These are phyloP conservation scores for Papiliotrema laurentii DNA, from an alignment of 1,284 basidiomycete genomes.

Conservation along the genomic window DNA sequence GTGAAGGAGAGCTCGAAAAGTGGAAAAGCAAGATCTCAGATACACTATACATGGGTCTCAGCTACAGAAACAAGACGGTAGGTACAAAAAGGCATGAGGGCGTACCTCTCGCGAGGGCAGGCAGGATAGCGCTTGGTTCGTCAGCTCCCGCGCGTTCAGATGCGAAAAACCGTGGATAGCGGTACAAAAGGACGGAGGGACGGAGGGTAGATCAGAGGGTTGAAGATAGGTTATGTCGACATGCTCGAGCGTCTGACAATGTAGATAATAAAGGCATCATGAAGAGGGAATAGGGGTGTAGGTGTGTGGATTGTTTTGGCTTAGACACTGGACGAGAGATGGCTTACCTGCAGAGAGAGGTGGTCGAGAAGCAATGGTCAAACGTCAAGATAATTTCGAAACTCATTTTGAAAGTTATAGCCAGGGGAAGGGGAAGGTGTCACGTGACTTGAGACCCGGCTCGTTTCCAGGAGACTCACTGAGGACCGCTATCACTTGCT, in stretches of 20 bases:
- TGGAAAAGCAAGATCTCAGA: background rate
- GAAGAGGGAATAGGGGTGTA: conserved; percentile 2
- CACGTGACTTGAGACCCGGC: no score
- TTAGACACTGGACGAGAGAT: no score
- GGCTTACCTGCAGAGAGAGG: no score
- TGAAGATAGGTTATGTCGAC: conserved; percentile 25
- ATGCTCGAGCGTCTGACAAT: conserved; percentile 44
- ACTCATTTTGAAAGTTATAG: no score
- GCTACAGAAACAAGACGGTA: background rate
- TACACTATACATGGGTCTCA: conserved; percentile 3
- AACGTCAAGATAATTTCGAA: no score
- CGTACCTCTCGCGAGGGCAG: background rate
- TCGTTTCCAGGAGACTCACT: no score
- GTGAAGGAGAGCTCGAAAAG: background rate
- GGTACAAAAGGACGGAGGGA: background rate
- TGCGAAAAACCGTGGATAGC: background rate
- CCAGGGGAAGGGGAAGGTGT: background rate
- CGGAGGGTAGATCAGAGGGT: conserved; percentile 17
- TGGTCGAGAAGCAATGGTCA: no score
- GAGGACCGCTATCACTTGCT: no score
- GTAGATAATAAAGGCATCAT: conserved; percentile 49
- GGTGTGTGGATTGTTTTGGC: no score
- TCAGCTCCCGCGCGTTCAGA: conserved; percentile 1
- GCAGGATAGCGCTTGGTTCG: background rate
- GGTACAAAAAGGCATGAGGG: background rate